Base-by-base conservation (phyloP, 2,329 filamentous ascomycete species). In the Acarospora socialis region DNA sequence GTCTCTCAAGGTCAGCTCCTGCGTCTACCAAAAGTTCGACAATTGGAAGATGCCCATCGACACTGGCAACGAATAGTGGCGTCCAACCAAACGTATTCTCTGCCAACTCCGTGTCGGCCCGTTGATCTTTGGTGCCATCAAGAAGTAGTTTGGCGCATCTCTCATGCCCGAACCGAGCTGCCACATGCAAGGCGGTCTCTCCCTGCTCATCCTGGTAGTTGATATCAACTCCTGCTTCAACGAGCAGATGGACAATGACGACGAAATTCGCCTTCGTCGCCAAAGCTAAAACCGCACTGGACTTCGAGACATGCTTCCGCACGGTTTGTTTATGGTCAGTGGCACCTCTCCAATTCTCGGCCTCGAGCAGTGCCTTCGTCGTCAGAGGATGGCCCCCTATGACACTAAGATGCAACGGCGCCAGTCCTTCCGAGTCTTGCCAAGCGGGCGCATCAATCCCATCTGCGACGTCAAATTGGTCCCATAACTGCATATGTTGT, bases 21-120 rank as follows among this genome's bases (percentile, higher is more conserved):
- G 79, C 77, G 29, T 77, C 70, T 23, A 92, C 69, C 4, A 98
- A 65, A 15, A 90, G 63, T 47, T 84, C 68, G 1, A 81, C 81
- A 23, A 93, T 72, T 0, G 67, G 57, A 7, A 83, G 55, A 42
- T 84, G 78, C 0, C 87, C 87, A 48, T 98, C 86, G 2, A 95
- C 87, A 33, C 80, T 81, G 7, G 87, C 82, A 41, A 93, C 79
- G 49, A 93, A 90, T 8, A 98, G 63, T n/a, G 90, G 82, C 1
- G 90, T 94, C 87, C 90, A 98, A 3, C 78, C 74, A 49, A 92
- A 95, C 0, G 79, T 78, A 33, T 78, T 80, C 50, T 98, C 90
- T 0, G 69, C 59, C 21, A 92, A 59, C 45, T 93, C 79, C 1
- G 84, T 60, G 39, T 94, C 61, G 1, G 77, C 75, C 47, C 77